phyloP scores from a whole-genome alignment of 176 grass and related monocot genomes.

The Carex cristatella region DNA sequence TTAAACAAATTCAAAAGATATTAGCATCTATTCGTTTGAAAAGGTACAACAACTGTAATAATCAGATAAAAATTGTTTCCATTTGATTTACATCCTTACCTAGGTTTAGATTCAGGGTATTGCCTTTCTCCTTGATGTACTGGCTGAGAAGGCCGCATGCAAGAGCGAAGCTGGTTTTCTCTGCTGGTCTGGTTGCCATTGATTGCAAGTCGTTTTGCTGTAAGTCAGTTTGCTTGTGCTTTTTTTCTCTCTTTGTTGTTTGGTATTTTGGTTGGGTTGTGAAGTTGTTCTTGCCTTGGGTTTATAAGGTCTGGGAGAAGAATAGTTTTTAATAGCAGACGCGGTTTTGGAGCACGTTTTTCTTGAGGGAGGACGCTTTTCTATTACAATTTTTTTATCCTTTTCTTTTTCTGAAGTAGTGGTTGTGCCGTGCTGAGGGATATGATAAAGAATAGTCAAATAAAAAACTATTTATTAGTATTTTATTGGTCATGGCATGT shows the following conservation, averaged over 20 bases:
- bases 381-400: background rate
- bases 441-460: background rate
- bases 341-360: constrained; percentile 7
- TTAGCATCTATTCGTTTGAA: background rate
- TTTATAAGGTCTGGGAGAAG: constrained; percentile 15
- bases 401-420: background rate
- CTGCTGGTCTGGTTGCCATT: constrained; percentile 17
- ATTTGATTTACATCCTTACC: background rate
- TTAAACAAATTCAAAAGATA: background rate
- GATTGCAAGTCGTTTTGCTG: background rate
- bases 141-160: constrained; percentile 53
- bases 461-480: background rate
- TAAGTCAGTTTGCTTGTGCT: constrained; percentile 3
- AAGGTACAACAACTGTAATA: background rate
- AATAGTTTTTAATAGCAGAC: constrained; percentile 17
- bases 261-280: background rate
- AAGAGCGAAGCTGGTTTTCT: constrained; percentile 61
- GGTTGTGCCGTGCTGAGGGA: background rate
- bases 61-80: background rate
- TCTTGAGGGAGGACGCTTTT: background rate
- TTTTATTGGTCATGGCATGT: constrained; percentile 9
- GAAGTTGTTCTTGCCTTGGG: constrained; percentile 1
- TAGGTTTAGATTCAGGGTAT: constrained; percentile 5
- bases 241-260: background rate
- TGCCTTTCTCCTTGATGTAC: constrained; percentile 59